A percentile compares a stretch with the other conserved stretches of the same genome.
These are phyloP conservation scores for Echria macrotheca DNA, from an alignment of 495 filamentous ascomycete genomes.

Conservation along the genomic window DNA sequence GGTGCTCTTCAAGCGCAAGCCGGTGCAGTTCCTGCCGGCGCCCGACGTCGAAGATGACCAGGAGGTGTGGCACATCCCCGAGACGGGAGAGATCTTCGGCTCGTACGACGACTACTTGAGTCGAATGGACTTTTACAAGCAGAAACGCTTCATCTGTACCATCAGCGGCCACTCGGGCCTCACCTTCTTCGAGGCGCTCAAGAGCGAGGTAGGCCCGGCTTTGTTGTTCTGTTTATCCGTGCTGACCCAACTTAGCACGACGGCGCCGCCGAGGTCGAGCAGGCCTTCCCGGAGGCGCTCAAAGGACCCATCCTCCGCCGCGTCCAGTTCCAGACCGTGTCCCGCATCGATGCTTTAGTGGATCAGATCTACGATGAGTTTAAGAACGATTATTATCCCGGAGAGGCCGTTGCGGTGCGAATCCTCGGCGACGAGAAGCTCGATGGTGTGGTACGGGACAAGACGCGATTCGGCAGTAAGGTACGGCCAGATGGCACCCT, in stretches of 20 bases:
- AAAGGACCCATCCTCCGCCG: slow-evolving; percentile 84
- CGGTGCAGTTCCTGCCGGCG: slow-evolving; percentile 72
- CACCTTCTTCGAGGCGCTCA: slow-evolving; percentile 88
- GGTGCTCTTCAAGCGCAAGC: slow-evolving; percentile 96
- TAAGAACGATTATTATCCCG: slow-evolving; percentile 88
- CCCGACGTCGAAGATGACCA: slow-evolving; percentile 73
- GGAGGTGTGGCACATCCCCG: slow-evolving; percentile 85
- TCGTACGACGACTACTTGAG: slow-evolving; percentile 80
- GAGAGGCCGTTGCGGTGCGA: slow-evolving; percentile 74
- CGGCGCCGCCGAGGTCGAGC: slow-evolving; percentile 82
- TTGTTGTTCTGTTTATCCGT: neutral
- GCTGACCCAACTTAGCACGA: slow-evolving; percentile 51
- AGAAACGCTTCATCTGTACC: slow-evolving; percentile 89
- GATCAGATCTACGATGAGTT: slow-evolving; percentile 68
- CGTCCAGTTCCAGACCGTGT: slow-evolving; percentile 86
- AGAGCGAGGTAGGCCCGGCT: slow-evolving; percentile 77
- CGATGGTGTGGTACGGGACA: slow-evolving; percentile 77
- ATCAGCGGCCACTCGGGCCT: slow-evolving; percentile 90
- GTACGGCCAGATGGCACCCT: slow-evolving; percentile 58
- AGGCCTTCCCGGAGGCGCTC: slow-evolving; percentile 83
- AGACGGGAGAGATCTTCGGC: slow-evolving; percentile 85
- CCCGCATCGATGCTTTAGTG: slow-evolving; percentile 84
- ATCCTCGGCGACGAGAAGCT: slow-evolving; percentile 64
- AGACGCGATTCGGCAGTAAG: slow-evolving; percentile 65
- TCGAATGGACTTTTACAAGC: slow-evolving; percentile 90